Evolutionary conservation across 805 yeast genomes (phyloP).

Genomic region (Starmerella apis): DNA sequence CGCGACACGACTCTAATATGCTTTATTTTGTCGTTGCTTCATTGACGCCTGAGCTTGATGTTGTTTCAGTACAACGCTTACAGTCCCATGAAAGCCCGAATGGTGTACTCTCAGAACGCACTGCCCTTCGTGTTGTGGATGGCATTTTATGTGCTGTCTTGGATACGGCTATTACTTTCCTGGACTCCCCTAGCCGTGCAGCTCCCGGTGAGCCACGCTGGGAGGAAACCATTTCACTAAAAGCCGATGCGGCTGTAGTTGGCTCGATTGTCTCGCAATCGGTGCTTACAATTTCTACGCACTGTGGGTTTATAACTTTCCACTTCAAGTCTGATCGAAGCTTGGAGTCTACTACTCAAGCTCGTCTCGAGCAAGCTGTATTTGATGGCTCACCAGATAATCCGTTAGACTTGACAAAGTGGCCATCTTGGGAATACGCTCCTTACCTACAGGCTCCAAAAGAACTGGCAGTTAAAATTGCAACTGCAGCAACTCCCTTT

Average conservation of each 20-base stretch:
- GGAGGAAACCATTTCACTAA: slow-evolving; percentile 69
- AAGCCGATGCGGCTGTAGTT: slow-evolving; percentile 41
- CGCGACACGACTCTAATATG: slow-evolving; percentile 33
- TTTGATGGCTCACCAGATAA: slow-evolving; percentile 42
- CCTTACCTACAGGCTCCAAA: slow-evolving; percentile 30
- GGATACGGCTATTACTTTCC: slow-evolving; percentile 50
- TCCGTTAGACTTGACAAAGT: slow-evolving; percentile 38
- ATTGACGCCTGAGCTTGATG: slow-evolving; percentile 38
- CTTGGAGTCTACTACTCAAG: slow-evolving; percentile 35
- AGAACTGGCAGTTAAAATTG: slow-evolving; percentile 47
- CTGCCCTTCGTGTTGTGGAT: slow-evolving; percentile 46
- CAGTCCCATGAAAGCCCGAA: slow-evolving; percentile 36
- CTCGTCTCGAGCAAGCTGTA: slow-evolving; percentile 77
- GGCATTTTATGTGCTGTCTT: slow-evolving; percentile 52
- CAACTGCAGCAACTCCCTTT: slow-evolving; percentile 46
- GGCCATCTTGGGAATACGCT: slow-evolving; percentile 10
- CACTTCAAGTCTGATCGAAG: slow-evolving; percentile 30
- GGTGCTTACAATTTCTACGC: slow-evolving; percentile 47
- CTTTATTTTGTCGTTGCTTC: slow-evolving; percentile 46
- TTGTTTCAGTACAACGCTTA: slow-evolving; percentile 57
- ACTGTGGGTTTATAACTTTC: slow-evolving; percentile 21
- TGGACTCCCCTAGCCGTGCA: slow-evolving; percentile 44
- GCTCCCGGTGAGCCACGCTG: slow-evolving; percentile 36
- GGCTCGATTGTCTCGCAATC: slow-evolving; percentile 47
- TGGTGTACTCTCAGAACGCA: slow-evolving; percentile 32